Evolutionary conservation across 78 protist genomes (phyloP).

Genomic region (Monosiga brevicollis): DNA sequence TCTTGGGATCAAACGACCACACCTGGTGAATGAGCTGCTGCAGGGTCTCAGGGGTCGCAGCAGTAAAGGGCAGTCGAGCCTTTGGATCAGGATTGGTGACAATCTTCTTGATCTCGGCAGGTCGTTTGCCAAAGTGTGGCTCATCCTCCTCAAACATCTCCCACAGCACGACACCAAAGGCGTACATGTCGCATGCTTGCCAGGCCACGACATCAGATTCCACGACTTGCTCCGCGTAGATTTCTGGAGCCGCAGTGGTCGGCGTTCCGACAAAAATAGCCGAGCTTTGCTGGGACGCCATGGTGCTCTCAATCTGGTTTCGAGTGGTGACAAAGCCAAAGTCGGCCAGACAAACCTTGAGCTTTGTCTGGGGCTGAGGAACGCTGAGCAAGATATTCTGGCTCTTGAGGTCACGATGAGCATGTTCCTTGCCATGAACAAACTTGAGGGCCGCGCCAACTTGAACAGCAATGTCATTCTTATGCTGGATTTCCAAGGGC

Average conservation of each 20-base stretch:
- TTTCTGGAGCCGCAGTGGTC: neutral
- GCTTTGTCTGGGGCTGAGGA: neutral
- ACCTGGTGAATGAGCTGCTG: neutral
- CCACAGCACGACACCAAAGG: slow-evolving; percentile 3
- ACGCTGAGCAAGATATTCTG: neutral
- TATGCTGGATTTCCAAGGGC: neutral
- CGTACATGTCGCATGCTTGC: neutral
- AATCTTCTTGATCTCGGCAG: neutral
- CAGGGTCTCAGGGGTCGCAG: neutral
- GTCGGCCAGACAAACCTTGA: neutral
- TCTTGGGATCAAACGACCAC: neutral
- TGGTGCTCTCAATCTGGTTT: neutral
- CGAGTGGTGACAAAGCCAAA: neutral
- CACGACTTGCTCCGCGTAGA: neutral
- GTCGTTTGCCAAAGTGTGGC: neutral
- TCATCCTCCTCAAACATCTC: neutral
- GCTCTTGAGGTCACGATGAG: neutral
- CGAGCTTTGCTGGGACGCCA: neutral
- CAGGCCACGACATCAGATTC: neutral
- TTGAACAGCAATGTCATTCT: neutral
- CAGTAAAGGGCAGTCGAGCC: neutral
- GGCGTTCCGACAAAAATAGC: neutral
- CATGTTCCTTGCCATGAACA: neutral
- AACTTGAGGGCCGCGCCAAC: neutral
- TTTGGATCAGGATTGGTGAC: neutral